These are phyloP conservation scores for Oryza rufipogon DNA, from an alignment of 176 grass and related monocot species.

Conservation along the genomic window DNA sequence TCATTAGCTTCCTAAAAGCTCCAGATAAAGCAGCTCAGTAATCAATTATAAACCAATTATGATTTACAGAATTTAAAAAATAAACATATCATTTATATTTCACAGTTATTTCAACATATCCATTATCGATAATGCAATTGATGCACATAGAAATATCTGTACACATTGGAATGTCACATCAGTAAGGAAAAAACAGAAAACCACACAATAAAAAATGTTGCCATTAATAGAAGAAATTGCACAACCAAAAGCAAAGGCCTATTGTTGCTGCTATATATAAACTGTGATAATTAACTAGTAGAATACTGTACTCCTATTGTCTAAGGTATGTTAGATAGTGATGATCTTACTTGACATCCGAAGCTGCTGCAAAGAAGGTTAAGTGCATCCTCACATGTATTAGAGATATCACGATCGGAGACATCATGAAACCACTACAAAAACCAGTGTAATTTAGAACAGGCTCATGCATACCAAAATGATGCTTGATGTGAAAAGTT, in stretches of 20 bases:
- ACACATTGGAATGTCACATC: constrained; percentile 11
- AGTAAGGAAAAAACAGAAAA: background rate
- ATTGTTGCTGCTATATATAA: background rate
- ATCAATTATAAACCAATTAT: constrained; percentile 22
- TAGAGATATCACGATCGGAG: constrained; percentile 69
- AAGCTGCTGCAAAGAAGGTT: constrained; percentile 64
- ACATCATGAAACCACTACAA: constrained; percentile 99
- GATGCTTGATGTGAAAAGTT: constrained; percentile 10
- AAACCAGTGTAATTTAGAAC: constrained; percentile 35
- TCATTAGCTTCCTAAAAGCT: constrained; percentile 1
- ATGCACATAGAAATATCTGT: constrained; percentile 18
- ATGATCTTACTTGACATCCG: constrained; percentile 70
- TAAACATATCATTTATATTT: constrained; percentile 19
- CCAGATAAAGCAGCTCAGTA: background rate
- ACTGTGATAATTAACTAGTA: constrained; percentile 12
- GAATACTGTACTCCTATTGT: background rate
- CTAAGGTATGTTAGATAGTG: constrained; percentile 9
- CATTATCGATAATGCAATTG: constrained; percentile 5
- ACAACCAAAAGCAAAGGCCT: background rate
- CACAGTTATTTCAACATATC: background rate
- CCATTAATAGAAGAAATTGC: constrained; percentile 26
- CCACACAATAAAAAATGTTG: background rate
- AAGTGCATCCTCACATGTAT: constrained; percentile 90
- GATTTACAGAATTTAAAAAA: background rate
- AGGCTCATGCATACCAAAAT: constrained; percentile 13